A percentile compares a stretch with the other conserved stretches of the same genome.
These are phyloP conservation scores for Brettanomyces anomalus DNA, from an alignment of 805 yeast genomes.

Conservation along the genomic window DNA sequence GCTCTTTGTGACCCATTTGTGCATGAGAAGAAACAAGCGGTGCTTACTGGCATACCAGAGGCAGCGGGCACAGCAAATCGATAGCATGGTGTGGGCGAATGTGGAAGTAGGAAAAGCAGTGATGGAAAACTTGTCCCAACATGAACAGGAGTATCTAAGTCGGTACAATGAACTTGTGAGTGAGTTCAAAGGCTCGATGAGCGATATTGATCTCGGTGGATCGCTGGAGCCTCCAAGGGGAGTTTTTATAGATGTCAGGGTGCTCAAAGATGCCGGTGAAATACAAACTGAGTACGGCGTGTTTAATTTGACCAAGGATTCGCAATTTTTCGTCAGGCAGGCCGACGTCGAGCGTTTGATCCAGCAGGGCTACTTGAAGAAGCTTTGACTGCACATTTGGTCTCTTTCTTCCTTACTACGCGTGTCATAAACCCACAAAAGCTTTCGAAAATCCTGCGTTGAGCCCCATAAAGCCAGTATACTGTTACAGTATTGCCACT, in stretches of 20 bases:
- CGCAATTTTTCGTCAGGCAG: constrained; percentile 89
- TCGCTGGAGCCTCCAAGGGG: constrained; percentile 86
- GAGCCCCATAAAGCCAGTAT: constrained; percentile 19
- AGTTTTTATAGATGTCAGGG: constrained; percentile 90
- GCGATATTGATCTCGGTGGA: constrained; percentile 82
- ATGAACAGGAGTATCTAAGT: constrained; percentile 72
- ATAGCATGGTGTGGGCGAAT: constrained; percentile 64
- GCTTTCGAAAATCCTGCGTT: constrained; percentile 22
- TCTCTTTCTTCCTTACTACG: not conserved
- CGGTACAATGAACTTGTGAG: constrained; percentile 63
- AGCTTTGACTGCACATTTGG: constrained; percentile 15
- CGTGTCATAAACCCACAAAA: constrained; percentile 13
- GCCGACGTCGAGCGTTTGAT: constrained; percentile 90
- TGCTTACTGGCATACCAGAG: constrained; percentile 80
- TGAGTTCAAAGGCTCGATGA: constrained; percentile 67
- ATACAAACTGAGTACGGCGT: constrained; percentile 97
- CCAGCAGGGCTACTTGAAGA: constrained; percentile 88
- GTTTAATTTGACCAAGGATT: constrained; percentile 83
- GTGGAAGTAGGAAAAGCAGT: constrained; percentile 35
- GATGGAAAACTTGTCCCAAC: constrained; percentile 52
- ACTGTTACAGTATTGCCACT: not conserved
- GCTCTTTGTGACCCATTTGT: constrained; percentile 58
- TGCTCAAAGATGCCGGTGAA: constrained; percentile 90
- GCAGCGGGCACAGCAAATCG: constrained; percentile 59
- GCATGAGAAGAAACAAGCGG: constrained; percentile 83